Base-by-base conservation (phyloP, 495 filamentous ascomycete species). In the Aspergillus funiculosus region DNA sequence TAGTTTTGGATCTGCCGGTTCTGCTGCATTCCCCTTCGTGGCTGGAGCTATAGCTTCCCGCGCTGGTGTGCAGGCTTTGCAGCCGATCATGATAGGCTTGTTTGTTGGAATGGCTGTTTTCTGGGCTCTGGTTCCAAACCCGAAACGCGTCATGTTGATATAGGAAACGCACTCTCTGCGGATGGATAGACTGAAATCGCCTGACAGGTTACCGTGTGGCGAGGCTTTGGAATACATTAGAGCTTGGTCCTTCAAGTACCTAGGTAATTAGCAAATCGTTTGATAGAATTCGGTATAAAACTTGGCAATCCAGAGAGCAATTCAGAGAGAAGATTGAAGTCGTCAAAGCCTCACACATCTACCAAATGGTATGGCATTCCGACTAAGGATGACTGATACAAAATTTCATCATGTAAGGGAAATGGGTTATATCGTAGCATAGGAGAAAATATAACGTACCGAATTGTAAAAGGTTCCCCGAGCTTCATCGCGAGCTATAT, bases 1-100 rank as follows among this genome's bases (percentile, higher is more conserved):
- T 28, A 69, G 74, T 14, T 34, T 74, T 21, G 73, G 67, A 4
- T 72, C 75, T 51, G 63, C 68, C 11, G 75, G 75, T 5, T 71
- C 69, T 9, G 71, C 71, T 4, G 48, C 72, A 0, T 78, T 76
- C 48, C 75, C 75, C 1, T 71, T 71, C 30, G 51, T 76, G 15
- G 76, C 73, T 0, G 74, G 74, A 13, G 44, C 74, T 2, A 62
- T 78, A 29, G 72, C 70, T 18, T 60, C 69, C 10, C 58, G 56
- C 13, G 60, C 61, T 0, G 71, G 75, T 6, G 71, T 78, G 10
- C 53, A 60, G 21, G 72, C 73, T 1, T 40, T 78, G 46, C 75
- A 75, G 34, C 75, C 75, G 1, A 71, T 77, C 25, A 64, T 77
- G 38, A 52, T 72, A 9, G 72, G 57, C 0, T 52, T 78, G 43